Evolutionary conservation across 1,284 basidiomycete species (phyloP), one percentile per base, ranked within the genome.

Genomic region (Cutaneotrichosporon spelunceum): DNA sequence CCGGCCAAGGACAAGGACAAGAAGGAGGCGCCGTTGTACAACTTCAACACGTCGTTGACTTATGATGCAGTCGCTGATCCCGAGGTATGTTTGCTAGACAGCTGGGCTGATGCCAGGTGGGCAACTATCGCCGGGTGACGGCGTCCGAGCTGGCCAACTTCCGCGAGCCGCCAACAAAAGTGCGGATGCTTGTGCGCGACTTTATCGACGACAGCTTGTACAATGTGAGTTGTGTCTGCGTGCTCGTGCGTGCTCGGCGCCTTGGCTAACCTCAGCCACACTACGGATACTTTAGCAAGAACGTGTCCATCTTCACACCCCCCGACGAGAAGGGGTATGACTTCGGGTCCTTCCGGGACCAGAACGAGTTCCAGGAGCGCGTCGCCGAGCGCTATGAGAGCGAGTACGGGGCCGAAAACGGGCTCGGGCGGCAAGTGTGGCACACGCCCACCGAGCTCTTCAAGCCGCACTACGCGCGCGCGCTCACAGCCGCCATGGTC

Each of bases 391-490:
- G 87, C 66, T 96, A 96, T 75, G 83, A 84, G 58, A 56, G 66
- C 52, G 71, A 74, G 58, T 75, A 74, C 56, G 62, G 63, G 27
- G 34, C 57, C n/a, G 82, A 82, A 56, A 82, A 81, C 47, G 83
- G 90, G 3, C 86, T 89, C 16, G 93, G 93, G 6, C 84, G 87
- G 70, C 96, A 99, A 78, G 84, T 99, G 58, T 99, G 96, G 96
- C 96, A 99, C 80, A 99, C 96, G 0, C 96, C 96, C 0, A 97
- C 93, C 2, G 95, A 99, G 77, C 81, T 99, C 44, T 98, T 99
- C 84, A 93, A 95, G 91, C 96, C 96, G 11, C 91, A 89, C 84
- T 99, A 95, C 73, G 95, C 93, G 34, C 87, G 88, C 70, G 89
- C 94, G 33, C 86, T 99, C 55, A 92, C 90, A 4, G 86, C 88